phyloP scores from a whole-genome alignment of 108 stramenopile species.

The Schizochytrium sp. region DNA sequence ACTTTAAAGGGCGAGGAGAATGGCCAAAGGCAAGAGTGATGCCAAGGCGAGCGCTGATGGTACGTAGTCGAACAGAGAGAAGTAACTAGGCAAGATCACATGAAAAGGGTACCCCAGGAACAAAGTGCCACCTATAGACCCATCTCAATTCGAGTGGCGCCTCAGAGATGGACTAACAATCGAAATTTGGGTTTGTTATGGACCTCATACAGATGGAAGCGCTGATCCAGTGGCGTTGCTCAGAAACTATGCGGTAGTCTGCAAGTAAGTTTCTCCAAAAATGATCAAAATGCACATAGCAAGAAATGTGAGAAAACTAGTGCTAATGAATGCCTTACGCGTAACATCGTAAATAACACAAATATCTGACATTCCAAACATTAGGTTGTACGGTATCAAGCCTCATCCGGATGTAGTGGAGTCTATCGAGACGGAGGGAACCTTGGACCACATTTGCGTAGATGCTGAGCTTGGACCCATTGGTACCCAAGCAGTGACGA shows the following conservation, averaged over 20 bases:
- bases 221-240: neutral
- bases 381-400: slow-evolving; percentile 50
- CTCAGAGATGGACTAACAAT: neutral
- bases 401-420: slow-evolving; percentile 21
- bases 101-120: too few species aligned
- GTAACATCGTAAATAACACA: neutral
- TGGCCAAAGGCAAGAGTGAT: slow-evolving; percentile 12
- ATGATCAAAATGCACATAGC: neutral
- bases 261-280: neutral
- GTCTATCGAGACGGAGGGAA: slow-evolving; percentile 7
- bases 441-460: slow-evolving; percentile 19
- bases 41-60: slow-evolving; percentile 6
- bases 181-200: neutral
- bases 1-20: neutral
- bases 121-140: neutral
- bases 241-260: slow-evolving; percentile 9
- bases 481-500: neutral
- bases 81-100: neutral
- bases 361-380: neutral
- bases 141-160: neutral
- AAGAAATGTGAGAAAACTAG: neutral
- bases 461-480: slow-evolving; percentile 47
- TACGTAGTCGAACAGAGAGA: neutral
- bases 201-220: neutral
- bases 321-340: neutral